A percentile compares a stretch with the other conserved stretches of the same genome.
Conservation (phyloP, 2,329 filamentous ascomycete species). For the Chrysoporthe deuterocubensis region DNA sequence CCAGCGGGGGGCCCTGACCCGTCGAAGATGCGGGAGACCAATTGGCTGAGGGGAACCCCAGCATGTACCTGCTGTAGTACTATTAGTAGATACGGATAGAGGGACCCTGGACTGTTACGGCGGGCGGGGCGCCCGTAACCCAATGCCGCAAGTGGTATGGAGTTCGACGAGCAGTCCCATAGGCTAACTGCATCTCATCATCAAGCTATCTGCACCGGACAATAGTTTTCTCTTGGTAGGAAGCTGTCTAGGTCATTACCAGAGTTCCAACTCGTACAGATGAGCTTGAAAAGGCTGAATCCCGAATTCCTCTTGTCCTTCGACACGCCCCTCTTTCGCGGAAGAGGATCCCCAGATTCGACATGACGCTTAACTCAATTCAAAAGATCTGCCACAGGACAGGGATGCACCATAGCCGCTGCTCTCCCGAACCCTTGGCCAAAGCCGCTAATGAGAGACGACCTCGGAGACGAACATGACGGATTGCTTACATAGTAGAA, state of each 20-base stretch:
- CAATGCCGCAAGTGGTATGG: neutral
- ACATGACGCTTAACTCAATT: neutral
- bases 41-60: neutral
- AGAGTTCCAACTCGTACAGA: neutral
- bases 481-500: neutral
- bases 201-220: neutral
- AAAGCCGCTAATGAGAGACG: neutral
- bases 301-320: neutral
- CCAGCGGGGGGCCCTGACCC: conserved; percentile 1
- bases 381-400: neutral
- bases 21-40: neutral
- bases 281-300: neutral
- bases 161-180: neutral
- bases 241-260: neutral
- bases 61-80: neutral
- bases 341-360: neutral
- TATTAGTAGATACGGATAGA: neutral
- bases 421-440: neutral
- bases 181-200: neutral
- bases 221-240: neutral
- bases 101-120: neutral
- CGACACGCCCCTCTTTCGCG: neutral
- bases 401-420: neutral
- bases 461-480: neutral
- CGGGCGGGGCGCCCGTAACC: neutral